Base-by-base conservation (phyloP, 1,284 basidiomycete genomes). In the Malassezia dermatis region DNA sequence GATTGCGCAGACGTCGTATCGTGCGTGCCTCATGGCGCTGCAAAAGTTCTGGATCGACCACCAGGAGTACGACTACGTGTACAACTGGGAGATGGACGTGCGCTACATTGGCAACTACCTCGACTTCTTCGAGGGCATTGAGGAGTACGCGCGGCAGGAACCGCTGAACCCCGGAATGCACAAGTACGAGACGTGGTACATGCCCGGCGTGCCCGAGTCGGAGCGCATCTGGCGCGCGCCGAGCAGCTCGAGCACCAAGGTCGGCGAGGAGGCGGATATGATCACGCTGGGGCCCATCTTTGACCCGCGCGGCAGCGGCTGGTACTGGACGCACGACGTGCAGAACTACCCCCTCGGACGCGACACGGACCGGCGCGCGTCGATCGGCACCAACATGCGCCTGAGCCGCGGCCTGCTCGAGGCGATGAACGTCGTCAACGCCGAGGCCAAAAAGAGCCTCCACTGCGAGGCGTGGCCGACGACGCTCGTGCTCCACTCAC, bases 61-160 rank as follows among this genome's bases (percentile, higher is more conserved):
- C 59, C 67, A 66, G 51, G 71, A 74, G 61, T 74, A 74, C 56
- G 71, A 74, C 58, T 73, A 65, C 24, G 62, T 74, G 23, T 73
- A 65, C 58, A 74, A 74, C 61, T 74, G 71, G 71, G 71, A 74
- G 63, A 73, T 74, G 70, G 71, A 74, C 49, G 70, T 71, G 43
- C 64, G 71, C 13, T 74, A 71, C 61, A 70, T 71, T 35, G 71
- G 71, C 50, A 71, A 74, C 59, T 74, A 73, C 60, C 64, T 68
- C 52, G 70, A 73, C 56, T 73, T 66, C 46, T 67, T 74, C 43
- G 70, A 73, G 52, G 70, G 70, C 24, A 63, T 73, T 48, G 69
- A 73, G 47, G 67, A 64, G 23, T 74, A 68, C 52, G 45, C 69
- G 48, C 65, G 70, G 24, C 63, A 66, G 31, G 71, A 74, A 64